Conservation (phyloP, 805 yeast species). For the Kodamaea laetipori region DNA sequence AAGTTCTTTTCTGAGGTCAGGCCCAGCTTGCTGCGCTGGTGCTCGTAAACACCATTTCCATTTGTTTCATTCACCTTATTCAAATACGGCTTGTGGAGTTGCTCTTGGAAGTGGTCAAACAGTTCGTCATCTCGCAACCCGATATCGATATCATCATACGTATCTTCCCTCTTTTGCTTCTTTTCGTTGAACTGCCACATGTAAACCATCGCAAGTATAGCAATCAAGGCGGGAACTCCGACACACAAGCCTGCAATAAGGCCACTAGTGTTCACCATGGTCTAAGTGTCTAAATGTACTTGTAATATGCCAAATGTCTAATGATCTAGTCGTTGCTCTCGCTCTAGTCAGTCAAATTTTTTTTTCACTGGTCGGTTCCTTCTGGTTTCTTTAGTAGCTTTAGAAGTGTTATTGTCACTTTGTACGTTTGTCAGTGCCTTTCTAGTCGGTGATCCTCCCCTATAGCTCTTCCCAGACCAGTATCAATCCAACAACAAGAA, state of each 20-base stretch:
- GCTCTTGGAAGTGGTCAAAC: constrained; percentile 39
- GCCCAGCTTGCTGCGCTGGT: constrained; percentile 5
- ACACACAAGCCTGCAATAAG: constrained; percentile 46
- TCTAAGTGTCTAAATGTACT: neutral
- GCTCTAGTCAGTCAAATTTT: too few species aligned
- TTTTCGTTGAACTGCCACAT: constrained; percentile 36
- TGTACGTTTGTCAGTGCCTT: too few species aligned
- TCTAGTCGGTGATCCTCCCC: too few species aligned
- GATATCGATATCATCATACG: constrained; percentile 31
- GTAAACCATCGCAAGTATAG: constrained; percentile 21
- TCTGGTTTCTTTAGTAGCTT: too few species aligned
- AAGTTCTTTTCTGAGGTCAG: constrained; percentile 5
- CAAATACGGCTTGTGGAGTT: constrained; percentile 30
- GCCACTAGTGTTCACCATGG: constrained; percentile 17
- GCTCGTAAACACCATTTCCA: neutral
- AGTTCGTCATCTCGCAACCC: constrained; percentile 40
- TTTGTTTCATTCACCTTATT: constrained; percentile 8
- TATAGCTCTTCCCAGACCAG: neutral
- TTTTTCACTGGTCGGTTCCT: too few species aligned
- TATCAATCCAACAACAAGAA: constrained; percentile 1
- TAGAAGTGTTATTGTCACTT: too few species aligned
- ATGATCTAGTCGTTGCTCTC: too few species aligned
- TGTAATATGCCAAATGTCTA: too few species aligned
- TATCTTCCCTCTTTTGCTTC: constrained; percentile 36
- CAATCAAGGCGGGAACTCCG: constrained; percentile 39